Conservation (phyloP, 192 early-diverging fungal genomes). For the Coemansia javaensis region DNA sequence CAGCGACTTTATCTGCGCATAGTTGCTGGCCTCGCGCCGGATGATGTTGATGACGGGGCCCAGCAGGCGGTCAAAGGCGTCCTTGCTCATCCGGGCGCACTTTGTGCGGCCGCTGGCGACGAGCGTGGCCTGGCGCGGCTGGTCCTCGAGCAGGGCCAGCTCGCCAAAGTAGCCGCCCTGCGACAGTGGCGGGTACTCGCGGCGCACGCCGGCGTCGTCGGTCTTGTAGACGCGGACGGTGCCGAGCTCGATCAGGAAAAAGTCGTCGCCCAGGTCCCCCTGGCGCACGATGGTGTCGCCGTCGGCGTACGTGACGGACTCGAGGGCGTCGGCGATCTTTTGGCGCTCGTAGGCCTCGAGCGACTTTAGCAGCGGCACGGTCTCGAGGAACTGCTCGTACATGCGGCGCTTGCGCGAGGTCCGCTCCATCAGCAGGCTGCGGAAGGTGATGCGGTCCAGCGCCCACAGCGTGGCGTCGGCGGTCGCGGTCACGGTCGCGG, state of each 20-base stretch:
- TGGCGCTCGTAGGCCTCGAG: slow-evolving; percentile 95
- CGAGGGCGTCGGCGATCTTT: slow-evolving; percentile 97
- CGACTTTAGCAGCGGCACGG: slow-evolving; percentile 79
- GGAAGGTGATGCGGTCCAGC: slow-evolving; percentile 95
- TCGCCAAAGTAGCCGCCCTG: slow-evolving; percentile 98
- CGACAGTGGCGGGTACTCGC: slow-evolving; percentile 62
- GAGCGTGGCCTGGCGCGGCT: slow-evolving; percentile 88
- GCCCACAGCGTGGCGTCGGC: slow-evolving; percentile 89
- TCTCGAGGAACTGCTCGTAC: slow-evolving; percentile 96
- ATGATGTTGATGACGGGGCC: slow-evolving; percentile 96
- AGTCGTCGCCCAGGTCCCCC: slow-evolving; percentile 90
- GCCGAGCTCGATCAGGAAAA: slow-evolving; percentile 95
- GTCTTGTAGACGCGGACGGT: slow-evolving; percentile 76
- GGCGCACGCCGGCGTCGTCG: slow-evolving; percentile 74
- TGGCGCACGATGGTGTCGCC: slow-evolving; percentile 80
- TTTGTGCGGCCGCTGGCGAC: slow-evolving; percentile 82
- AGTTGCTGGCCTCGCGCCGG: slow-evolving; percentile 90
- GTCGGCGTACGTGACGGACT: slow-evolving; percentile 84
- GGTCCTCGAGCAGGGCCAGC: slow-evolving; percentile 90
- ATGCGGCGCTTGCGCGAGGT: slow-evolving; percentile 90
- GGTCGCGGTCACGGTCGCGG: slow-evolving; percentile 89
- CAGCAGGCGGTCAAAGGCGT: slow-evolving; percentile 90
- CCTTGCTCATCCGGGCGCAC: slow-evolving; percentile 92
- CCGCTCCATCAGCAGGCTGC: slow-evolving; percentile 96
- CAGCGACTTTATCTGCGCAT: slow-evolving; percentile 56